Base-by-base conservation (phyloP, 495 filamentous ascomycete genomes). In the Penicillium bialowiezense region DNA sequence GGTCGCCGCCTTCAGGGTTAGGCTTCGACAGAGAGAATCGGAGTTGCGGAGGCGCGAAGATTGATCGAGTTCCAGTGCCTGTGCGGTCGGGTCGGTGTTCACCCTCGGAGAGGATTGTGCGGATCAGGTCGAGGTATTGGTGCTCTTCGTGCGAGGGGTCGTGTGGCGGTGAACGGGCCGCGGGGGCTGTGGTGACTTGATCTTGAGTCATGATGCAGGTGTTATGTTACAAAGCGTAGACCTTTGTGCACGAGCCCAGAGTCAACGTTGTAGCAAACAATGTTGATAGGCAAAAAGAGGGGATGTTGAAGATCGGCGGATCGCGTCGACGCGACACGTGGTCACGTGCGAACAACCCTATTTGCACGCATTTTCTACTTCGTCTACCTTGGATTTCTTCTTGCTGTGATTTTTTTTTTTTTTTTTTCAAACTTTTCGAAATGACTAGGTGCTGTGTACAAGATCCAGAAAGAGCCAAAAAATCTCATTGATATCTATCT, bases 31-130 rank as follows among this genome's bases (percentile, higher is more conserved):
- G 89, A 42, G 78, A 79, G 77, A 96, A 98, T 60, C 89, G 90
- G 28, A 97, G 78, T 18, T 88, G 88, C 0, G 77, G 80, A 0
- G 92, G 93, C 1, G 88, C 91, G 63, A 96, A 96, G 59, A 97
- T 76, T 15, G 91, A 87, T 58, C 81, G 77, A 14, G 93, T 98
- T 32, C 93, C 93, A 6, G 93, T 98, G 48, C 93, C 93, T 18
- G 93, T 97, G 56, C 90, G 75, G 62, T 96, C 90, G 21, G 88
- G 88, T 7, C 89, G 81, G 66, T 87, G 81, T 63, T 95, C 90
- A 52, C 91, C 91, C 32, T 80, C 64, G 18, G 77, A 65, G 18
- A 95, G 77, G 59, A 95, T 92, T 51, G 80, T 72, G 48, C 80
- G 85, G 59, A 95, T 86, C 26, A 95, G 73, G 52, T 84, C 74